Evolutionary conservation across 2,329 filamentous ascomycete species (phyloP).

Genomic region (Karstenula rhodostoma): DNA sequence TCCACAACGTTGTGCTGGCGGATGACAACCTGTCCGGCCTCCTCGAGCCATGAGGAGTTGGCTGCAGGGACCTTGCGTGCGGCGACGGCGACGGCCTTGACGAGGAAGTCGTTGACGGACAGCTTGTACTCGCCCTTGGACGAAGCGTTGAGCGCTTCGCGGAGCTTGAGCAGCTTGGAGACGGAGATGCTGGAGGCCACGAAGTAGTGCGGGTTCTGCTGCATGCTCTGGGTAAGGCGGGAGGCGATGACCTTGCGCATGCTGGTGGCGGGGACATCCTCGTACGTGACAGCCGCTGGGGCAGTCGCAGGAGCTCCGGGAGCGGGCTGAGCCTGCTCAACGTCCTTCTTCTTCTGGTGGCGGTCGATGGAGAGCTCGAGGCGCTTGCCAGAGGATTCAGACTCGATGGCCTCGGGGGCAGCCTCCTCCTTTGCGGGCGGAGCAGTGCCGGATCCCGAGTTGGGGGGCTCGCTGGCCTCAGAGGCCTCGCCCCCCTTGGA

Average conservation of each 20-base stretch:
- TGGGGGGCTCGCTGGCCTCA: slow-evolving; percentile 68
- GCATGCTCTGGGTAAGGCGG: slow-evolving; percentile 86
- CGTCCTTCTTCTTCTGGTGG: slow-evolving; percentile 83
- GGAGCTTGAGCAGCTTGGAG: slow-evolving; percentile 93
- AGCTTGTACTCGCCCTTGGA: slow-evolving; percentile 97
- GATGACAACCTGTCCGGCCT: slow-evolving; percentile 79
- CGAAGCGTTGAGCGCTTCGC: slow-evolving; percentile 87
- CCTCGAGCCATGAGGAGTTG: slow-evolving; percentile 91
- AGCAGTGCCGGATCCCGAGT: slow-evolving; percentile 65
- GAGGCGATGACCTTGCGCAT: slow-evolving; percentile 99
- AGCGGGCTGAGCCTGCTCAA: slow-evolving; percentile 80
- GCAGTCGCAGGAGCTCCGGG: slow-evolving; percentile 57
- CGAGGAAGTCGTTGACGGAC: slow-evolving; percentile 99
- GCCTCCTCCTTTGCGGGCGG: slow-evolving; percentile 59
- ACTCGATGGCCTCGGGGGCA: slow-evolving; percentile 70
- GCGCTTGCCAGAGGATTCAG: slow-evolving; percentile 75
- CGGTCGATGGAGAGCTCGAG: slow-evolving; percentile 87
- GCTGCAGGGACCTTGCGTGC: slow-evolving; percentile 93
- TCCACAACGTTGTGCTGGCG: slow-evolving; percentile 93
- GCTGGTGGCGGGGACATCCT: slow-evolving; percentile 82
- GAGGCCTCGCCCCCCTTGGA: slow-evolving; percentile 69
- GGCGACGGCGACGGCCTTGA: slow-evolving; percentile 92
- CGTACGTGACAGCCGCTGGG: slow-evolving; percentile 71
- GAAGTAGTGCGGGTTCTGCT: slow-evolving; percentile 98
- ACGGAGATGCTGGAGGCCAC: slow-evolving; percentile 92